Evolutionary conservation across 2,329 filamentous ascomycete species (phyloP).

Genomic region (Juglanconis oblonga): DNA sequence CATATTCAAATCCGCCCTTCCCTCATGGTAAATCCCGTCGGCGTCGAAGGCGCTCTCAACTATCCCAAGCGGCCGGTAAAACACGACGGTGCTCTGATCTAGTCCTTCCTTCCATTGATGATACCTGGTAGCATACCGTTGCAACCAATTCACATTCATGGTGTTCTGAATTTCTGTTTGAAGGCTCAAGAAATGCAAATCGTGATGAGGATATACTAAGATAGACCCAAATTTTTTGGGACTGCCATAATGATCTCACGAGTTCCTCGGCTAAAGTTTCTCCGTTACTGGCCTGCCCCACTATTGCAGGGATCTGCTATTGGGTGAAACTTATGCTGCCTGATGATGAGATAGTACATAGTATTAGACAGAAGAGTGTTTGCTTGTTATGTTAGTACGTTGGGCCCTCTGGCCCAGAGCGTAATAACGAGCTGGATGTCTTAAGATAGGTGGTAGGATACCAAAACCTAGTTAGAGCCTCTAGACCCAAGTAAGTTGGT

Average conservation of each 20-base stretch:
- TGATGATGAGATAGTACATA: not conserved
- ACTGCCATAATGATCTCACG: too few species aligned
- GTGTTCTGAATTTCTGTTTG: not conserved
- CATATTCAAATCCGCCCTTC: constrained; percentile 23
- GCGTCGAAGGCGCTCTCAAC: constrained; percentile 24
- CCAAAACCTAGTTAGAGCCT: too few species aligned
- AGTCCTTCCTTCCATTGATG: constrained; percentile 10
- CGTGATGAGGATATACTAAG: too few species aligned
- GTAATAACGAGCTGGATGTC: too few species aligned
- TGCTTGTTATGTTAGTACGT: not conserved
- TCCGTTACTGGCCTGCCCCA: too few species aligned
- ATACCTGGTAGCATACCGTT: constrained; percentile 8
- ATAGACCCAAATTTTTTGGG: too few species aligned
- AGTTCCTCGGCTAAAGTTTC: not conserved
- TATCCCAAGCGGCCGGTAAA: constrained; percentile 15
- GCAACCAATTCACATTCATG: constrained; percentile 7
- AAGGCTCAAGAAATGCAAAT: not conserved
- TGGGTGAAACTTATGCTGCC: not conserved
- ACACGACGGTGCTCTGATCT: not conserved
- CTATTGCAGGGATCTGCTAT: not conserved
- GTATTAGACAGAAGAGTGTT: too few species aligned
- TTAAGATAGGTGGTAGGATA: too few species aligned
- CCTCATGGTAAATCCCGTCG: constrained; percentile 23
- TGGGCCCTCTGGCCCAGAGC: too few species aligned
- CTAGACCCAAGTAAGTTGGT: too few species aligned